Evolutionary conservation across 73 alveolate genomes (phyloP), one percentile per base, ranked within the genome.

Genomic region (Paramecium bursaria): DNA sequence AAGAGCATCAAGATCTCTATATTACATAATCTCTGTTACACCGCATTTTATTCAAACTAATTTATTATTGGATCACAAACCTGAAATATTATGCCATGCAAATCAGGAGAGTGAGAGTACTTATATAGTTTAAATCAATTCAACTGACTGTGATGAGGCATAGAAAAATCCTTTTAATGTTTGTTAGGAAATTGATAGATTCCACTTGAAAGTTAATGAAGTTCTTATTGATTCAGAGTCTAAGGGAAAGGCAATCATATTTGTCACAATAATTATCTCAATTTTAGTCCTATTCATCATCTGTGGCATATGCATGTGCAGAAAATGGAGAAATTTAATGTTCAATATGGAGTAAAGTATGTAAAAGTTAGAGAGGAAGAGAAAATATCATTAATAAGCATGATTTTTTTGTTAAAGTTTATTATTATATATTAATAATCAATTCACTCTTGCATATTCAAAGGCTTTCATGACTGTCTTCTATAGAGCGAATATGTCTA

Each of bases 391-490:
- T 39, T 39, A n/a, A n/a, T n/a, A n/a, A n/a, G n/a, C n/a, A n/a
- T n/a, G n/a, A n/a, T n/a, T n/a, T n/a, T n/a, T n/a, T n/a, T n/a
- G n/a, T n/a, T n/a, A n/a, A n/a, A n/a, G n/a, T n/a, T n/a, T n/a
- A n/a, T n/a, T n/a, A n/a, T n/a, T n/a, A n/a, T n/a, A n/a, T n/a
- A n/a, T n/a, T n/a, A n/a, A n/a, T n/a, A n/a, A n/a, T n/a, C n/a
- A n/a, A n/a, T n/a, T n/a, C n/a, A n/a, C 82, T 39, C 82, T 67
- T 15, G 60, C 33, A 1, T 53, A 67, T 42, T 67, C 82, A 13
- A 67, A 39, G 14, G 61, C 82, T 27, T 67, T 67, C 39, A 39
- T 67, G 14, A 67, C 33, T 42, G 44, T 11, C 10, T 67, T 67
- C 33, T 67, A 39, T 47, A 67, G 19, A 1, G 82, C 82, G 44